Percentiles rank a stretch among this genome's conserved stretches.
phyloP scores from a whole-genome alignment of 768 basidiomycete species.

The Pleurotus cornucopiae region DNA sequence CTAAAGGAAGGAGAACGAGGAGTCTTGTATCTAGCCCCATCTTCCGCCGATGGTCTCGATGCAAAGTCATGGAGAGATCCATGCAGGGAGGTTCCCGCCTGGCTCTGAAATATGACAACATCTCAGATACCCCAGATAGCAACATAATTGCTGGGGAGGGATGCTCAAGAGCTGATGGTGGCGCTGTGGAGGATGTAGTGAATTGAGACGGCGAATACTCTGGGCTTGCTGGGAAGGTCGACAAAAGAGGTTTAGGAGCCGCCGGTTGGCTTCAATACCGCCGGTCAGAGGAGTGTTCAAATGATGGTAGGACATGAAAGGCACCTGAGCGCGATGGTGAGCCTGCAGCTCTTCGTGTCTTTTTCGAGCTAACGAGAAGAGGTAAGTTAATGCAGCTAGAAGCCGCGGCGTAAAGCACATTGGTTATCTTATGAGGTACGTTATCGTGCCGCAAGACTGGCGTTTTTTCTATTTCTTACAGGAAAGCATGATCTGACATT shows the following conservation, averaged over 20 bases:
- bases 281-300: background rate
- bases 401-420: background rate
- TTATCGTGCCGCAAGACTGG: background rate
- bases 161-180: background rate
- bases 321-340: background rate
- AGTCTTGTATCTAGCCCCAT: no score
- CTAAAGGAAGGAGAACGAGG: no score
- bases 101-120: background rate
- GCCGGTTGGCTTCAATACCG: constrained; percentile 1
- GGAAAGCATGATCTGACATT: no score
- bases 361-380: constrained; percentile 5
- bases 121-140: background rate
- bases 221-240: no score
- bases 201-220: background rate
- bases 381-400: background rate
- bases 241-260: constrained; percentile 5
- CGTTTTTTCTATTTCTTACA: no score
- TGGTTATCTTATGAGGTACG: background rate
- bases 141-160: background rate
- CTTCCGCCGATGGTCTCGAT: no score
- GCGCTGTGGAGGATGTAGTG: background rate
- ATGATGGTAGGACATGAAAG: background rate
- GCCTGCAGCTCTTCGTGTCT: background rate
- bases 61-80: background rate
- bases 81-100: background rate